Percentiles rank a stretch among this genome's conserved stretches.
Evolutionary conservation across 495 filamentous ascomycete species (phyloP).

Genomic region (Neurospora sp.): DNA sequence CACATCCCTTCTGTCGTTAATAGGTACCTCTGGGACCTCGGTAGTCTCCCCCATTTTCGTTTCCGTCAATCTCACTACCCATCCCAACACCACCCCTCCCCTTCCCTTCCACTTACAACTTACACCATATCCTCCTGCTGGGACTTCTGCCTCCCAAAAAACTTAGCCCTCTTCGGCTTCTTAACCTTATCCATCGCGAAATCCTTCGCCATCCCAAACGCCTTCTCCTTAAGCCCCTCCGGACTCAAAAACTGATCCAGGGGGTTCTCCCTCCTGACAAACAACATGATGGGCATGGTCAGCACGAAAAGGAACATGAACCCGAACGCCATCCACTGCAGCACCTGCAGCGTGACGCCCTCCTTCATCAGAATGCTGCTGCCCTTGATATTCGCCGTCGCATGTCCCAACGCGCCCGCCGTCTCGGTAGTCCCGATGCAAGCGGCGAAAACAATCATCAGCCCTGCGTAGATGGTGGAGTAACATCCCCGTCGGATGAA

Average conservation of each 20-base stretch:
- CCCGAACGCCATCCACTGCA: slow-evolving; percentile 26
- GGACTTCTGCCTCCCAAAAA: not conserved
- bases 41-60: not conserved
- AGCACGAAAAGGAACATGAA: slow-evolving; percentile 16
- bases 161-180: not conserved
- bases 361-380: slow-evolving; percentile 11
- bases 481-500: not conserved
- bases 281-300: slow-evolving; percentile 13
- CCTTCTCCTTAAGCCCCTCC: not conserved
- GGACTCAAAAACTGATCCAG: not conserved
- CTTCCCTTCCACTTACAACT: not conserved
- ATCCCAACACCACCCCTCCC: not conserved
- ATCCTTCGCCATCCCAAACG: not conserved
- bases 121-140: not conserved
- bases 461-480: not conserved
- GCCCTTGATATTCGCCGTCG: slow-evolving; percentile 4
- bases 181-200: not conserved
- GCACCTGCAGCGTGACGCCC: slow-evolving; percentile 20
- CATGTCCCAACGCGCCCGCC: slow-evolving; percentile 11
- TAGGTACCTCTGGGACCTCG: not conserved
- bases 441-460: slow-evolving; percentile 9
- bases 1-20: not conserved
- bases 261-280: not conserved
- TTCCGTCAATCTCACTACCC: not conserved
- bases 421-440: slow-evolving; percentile 19